Conservation (phyloP, 2,329 filamentous ascomycete genomes). For the Colletotrichum coccodes region DNA sequence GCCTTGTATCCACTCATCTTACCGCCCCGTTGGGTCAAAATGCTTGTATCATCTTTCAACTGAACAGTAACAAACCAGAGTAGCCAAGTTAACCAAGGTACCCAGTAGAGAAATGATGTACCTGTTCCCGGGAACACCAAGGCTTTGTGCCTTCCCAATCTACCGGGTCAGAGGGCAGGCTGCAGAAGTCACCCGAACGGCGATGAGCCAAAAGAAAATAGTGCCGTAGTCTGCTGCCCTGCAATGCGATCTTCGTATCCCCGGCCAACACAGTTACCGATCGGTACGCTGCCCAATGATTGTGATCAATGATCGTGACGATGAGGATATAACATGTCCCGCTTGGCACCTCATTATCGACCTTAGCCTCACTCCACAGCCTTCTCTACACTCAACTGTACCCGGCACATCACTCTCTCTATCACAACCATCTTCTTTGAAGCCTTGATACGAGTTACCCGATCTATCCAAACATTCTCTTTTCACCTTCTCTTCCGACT, state of each 20-base stretch:
- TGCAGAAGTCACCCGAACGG: not conserved
- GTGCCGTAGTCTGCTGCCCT: no score
- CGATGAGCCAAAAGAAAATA: not conserved
- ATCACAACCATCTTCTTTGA: not conserved
- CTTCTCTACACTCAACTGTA: not conserved
- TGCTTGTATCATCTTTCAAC: not conserved
- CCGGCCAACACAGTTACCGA: not conserved
- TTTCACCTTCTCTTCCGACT: not conserved
- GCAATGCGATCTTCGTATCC: not conserved
- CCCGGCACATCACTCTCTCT: not conserved
- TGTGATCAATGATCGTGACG: not conserved
- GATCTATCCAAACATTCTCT: not conserved
- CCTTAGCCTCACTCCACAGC: not conserved
- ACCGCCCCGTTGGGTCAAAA: not conserved
- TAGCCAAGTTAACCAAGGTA: not conserved
- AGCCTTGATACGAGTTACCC: not conserved
- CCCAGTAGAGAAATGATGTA: not conserved
- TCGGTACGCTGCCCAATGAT: not conserved
- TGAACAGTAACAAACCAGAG: not conserved
- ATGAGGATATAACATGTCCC: not conserved
- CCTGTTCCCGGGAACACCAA: not conserved
- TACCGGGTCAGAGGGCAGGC: not conserved
- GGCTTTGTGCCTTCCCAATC: not conserved
- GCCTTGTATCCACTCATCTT: not conserved
- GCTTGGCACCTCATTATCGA: not conserved